These are phyloP conservation scores for Cladosporium sp. DNA, from an alignment of 2,329 filamentous ascomycete species.

Conservation along the genomic window DNA sequence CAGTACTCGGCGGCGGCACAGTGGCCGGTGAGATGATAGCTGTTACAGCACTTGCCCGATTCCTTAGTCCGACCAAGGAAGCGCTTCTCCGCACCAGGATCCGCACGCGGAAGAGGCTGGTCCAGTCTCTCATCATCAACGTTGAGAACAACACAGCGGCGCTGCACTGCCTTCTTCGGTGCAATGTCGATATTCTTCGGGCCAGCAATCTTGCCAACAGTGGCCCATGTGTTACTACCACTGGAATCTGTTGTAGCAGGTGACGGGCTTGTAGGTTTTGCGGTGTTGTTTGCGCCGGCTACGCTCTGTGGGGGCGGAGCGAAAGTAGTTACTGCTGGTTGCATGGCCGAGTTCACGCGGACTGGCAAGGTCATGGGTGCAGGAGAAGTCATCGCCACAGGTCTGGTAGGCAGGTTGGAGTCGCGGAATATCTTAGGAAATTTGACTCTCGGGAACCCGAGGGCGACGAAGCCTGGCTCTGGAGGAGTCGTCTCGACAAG, in stretches of 20 bases:
- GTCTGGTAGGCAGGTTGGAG: conserved; percentile 41
- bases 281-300: neutral
- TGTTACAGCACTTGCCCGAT: conserved; percentile 40
- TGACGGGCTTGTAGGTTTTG: conserved; percentile 17
- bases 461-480: conserved; percentile 42
- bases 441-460: conserved; percentile 43
- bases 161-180: conserved; percentile 31
- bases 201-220: conserved; percentile 42
- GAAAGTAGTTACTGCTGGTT: neutral
- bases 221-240: conserved; percentile 38
- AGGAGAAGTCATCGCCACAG: conserved; percentile 1
- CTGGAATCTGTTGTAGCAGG: conserved; percentile 17
- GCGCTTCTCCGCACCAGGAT: conserved; percentile 31
- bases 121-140: conserved; percentile 46
- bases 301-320: neutral
- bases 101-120: conserved; percentile 35
- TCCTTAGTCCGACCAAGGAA: conserved; percentile 32
- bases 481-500: conserved; percentile 47
- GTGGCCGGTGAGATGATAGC: conserved; percentile 38
- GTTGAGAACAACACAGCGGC: conserved; percentile 43
- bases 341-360: neutral
- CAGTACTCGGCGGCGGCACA: conserved; percentile 45
- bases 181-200: conserved; percentile 43
- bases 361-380: conserved; percentile 6
- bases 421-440: conserved; percentile 46